Evolutionary conservation across 140 eudicot species (phyloP).

Genomic region (Bidens hawaiensis): DNA sequence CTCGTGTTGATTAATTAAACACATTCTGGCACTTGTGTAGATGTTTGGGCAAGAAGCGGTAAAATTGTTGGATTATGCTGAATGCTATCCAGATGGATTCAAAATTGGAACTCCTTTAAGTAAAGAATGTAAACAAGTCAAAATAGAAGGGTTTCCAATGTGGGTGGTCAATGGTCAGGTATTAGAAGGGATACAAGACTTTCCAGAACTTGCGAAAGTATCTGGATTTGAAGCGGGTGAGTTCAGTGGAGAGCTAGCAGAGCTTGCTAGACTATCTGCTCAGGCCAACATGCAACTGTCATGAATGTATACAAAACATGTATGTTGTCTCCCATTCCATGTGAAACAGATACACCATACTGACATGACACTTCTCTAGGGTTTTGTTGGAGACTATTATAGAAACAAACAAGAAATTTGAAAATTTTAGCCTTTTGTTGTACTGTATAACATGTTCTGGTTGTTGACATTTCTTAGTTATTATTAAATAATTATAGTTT

Average conservation of each 20-base stretch:
- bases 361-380: neutral
- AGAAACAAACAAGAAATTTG: neutral
- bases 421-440: neutral
- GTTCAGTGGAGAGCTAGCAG: constrained; percentile 40
- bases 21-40: constrained; percentile 29
- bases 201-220: constrained; percentile 62
- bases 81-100: constrained; percentile 92
- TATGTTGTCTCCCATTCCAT: neutral
- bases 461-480: too few relatives aligned
- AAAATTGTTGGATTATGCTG: constrained; percentile 68
- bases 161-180: constrained; percentile 95
- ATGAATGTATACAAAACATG: constrained; percentile 8
- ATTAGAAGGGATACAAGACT: constrained; percentile 52
- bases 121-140: constrained; percentile 51
- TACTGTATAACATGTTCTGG: neutral
- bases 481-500: too few relatives aligned
- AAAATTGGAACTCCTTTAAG: constrained; percentile 49
- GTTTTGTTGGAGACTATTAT: constrained; percentile 2
- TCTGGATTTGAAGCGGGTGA: constrained; percentile 57
- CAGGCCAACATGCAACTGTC: constrained; percentile 36
- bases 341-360: constrained; percentile 1
- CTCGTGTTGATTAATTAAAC: neutral
- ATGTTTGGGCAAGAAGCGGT: constrained; percentile 95
- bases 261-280: constrained; percentile 59
- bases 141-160: constrained; percentile 85